Conservation (phyloP, 805 yeast genomes). For the Saccharomycopsis sp. region DNA sequence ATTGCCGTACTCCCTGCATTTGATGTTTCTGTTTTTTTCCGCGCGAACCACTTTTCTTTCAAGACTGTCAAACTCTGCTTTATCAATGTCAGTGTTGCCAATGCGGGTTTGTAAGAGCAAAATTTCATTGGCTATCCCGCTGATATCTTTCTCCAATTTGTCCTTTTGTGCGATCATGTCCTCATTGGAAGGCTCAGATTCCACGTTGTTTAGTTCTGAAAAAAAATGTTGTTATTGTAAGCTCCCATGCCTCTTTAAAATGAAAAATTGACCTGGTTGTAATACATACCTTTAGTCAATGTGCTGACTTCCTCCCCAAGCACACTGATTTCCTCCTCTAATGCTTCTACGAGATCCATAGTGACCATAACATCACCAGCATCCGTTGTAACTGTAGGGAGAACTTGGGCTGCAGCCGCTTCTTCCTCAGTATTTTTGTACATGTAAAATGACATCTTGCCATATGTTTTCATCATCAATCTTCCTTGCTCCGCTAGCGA, state of each 20-base stretch:
- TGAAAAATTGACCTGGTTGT: no score
- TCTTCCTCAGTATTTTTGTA: neutral
- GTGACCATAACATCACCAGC: slow-evolving; percentile 1
- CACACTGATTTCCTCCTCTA: neutral
- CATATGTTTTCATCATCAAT: slow-evolving; percentile 34
- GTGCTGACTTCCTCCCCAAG: neutral
- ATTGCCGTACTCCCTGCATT: slow-evolving; percentile 3
- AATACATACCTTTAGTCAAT: no score
- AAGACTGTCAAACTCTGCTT: neutral
- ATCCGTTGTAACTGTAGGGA: neutral
- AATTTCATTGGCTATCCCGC: neutral
- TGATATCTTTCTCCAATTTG: neutral
- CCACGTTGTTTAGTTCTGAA: neutral
- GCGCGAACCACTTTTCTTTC: neutral
- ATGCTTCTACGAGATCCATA: neutral
- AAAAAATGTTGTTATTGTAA: no score
- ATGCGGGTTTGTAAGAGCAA: neutral
- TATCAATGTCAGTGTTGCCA: neutral
- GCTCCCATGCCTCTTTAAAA: no score
- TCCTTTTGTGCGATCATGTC: neutral
- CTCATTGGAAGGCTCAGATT: neutral
- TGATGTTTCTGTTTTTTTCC: slow-evolving; percentile 4
- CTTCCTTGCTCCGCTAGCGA: slow-evolving; percentile 28
- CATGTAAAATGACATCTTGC: slow-evolving; percentile 37
- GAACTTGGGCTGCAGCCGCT: no score